A percentile compares a stretch with the other conserved stretches of the same genome.
Conservation (phyloP, 306 rosid genomes). For the Vachellia collinsii region DNA sequence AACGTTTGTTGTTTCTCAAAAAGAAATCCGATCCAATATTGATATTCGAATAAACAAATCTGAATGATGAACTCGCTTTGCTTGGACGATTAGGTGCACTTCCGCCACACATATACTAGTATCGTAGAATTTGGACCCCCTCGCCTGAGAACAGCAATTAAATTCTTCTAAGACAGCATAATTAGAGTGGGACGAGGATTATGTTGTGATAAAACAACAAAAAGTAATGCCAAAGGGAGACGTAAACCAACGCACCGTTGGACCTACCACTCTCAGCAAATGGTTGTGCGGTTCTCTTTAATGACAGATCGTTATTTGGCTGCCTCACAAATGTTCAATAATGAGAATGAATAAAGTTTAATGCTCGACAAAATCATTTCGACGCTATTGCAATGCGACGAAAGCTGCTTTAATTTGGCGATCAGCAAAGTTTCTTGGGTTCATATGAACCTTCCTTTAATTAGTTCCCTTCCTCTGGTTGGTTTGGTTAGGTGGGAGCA, state of each 20-base stretch:
- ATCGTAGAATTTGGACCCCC: not conserved
- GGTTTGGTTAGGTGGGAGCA: not conserved
- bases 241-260: constrained; percentile 4
- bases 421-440: not conserved
- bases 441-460: not conserved
- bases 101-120: not conserved
- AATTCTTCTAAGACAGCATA: not conserved
- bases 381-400: constrained; percentile 7
- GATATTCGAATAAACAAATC: too few relatives aligned
- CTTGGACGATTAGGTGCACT: too few relatives aligned
- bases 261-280: constrained; percentile 36
- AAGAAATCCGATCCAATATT: too few relatives aligned
- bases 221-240: not conserved
- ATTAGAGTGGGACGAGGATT: not conserved
- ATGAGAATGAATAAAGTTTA: constrained; percentile 24
- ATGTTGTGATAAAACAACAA: not conserved
- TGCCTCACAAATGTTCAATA: constrained; percentile 35
- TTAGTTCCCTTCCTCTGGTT: not conserved
- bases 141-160: not conserved
- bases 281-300: constrained; percentile 28
- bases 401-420: constrained; percentile 12
- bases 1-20: not conserved
- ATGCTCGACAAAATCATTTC: constrained; percentile 58
- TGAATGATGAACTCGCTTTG: too few relatives aligned
- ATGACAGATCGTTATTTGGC: constrained; percentile 24